phyloP scores from a whole-genome alignment of 352 stramenopile species.

The Phytopythium kandeliae region DNA sequence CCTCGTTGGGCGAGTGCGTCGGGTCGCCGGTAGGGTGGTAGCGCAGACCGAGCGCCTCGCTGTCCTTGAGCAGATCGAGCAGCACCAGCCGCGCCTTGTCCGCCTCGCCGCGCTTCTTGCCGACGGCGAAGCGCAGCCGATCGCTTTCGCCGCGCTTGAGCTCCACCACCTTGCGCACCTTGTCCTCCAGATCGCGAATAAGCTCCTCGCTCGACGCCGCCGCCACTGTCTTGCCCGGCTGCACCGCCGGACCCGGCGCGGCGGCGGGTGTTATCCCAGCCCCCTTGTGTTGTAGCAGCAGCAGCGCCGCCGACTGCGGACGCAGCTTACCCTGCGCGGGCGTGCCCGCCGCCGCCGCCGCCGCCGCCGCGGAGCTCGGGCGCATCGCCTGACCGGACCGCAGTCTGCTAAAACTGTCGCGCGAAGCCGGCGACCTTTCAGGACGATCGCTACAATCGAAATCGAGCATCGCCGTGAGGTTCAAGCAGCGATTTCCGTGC shows the following conservation, averaged over 20 bases:
- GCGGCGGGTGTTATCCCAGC: too few species aligned
- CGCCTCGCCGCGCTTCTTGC: conserved; percentile 67
- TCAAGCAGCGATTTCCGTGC: too few species aligned
- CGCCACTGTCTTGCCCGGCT: background rate
- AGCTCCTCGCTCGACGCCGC: conserved; percentile 60
- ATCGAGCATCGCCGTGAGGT: too few species aligned
- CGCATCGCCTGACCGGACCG: too few species aligned
- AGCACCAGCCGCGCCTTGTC: conserved; percentile 52
- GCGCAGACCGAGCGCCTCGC: conserved; percentile 56
- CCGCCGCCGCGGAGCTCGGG: background rate
- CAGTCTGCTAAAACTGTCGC: too few species aligned
- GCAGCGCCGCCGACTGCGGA: conserved; percentile 30
- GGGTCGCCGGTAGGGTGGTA: conserved; percentile 16
- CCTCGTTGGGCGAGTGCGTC: background rate
- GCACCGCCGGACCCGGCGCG: too few species aligned
- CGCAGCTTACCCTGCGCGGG: conserved; percentile 27
- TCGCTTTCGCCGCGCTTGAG: conserved; percentile 74
- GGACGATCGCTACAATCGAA: too few species aligned
- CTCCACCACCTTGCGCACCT: conserved; percentile 77
- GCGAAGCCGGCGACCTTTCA: too few species aligned
- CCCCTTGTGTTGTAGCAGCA: conserved; percentile 8
- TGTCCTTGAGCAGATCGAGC: conserved; percentile 77
- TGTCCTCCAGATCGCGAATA: conserved; percentile 66
- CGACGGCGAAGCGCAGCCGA: conserved; percentile 55
- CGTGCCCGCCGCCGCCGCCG: background rate